Conservation (phyloP, 345 rosid species). For the Pistacia vera region DNA sequence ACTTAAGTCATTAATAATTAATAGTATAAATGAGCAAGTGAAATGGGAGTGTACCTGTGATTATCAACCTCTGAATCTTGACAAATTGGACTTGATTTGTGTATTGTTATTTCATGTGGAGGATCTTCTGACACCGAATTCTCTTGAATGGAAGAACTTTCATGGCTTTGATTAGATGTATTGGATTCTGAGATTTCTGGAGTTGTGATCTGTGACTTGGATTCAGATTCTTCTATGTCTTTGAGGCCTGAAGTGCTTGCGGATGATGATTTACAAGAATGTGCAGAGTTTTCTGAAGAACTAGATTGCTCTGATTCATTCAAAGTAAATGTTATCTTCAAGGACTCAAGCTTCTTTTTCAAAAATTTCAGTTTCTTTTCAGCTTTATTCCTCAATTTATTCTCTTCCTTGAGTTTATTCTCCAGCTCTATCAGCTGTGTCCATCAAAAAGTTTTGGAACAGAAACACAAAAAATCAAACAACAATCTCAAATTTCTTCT, state of each 20-base stretch:
- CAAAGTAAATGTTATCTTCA: slow-evolving; percentile 33
- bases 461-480: neutral
- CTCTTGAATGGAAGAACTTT: slow-evolving; percentile 22
- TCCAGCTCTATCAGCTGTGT: slow-evolving; percentile 67
- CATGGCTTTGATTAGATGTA: slow-evolving; percentile 22
- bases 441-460: neutral
- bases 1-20: neutral
- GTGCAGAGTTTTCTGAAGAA: slow-evolving; percentile 33
- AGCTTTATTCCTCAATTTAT: slow-evolving; percentile 60
- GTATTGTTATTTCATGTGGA: slow-evolving; percentile 12
- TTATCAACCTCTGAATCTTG: slow-evolving; percentile 26
- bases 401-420: slow-evolving; percentile 65
- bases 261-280: slow-evolving; percentile 44
- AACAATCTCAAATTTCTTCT: neutral
- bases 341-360: slow-evolving; percentile 58
- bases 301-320: slow-evolving; percentile 41
- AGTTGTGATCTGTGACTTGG: slow-evolving; percentile 24
- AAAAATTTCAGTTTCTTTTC: slow-evolving; percentile 64
- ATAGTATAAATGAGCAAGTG: neutral
- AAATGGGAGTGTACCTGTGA: slow-evolving; percentile 23
- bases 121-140: slow-evolving; percentile 22
- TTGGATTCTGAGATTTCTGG: slow-evolving; percentile 19
- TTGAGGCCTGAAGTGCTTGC: slow-evolving; percentile 34
- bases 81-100: slow-evolving; percentile 12
- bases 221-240: slow-evolving; percentile 38